Evolutionary conservation across 2,329 filamentous ascomycete genomes (phyloP).

Genomic region (Paramyrothecium sp.): DNA sequence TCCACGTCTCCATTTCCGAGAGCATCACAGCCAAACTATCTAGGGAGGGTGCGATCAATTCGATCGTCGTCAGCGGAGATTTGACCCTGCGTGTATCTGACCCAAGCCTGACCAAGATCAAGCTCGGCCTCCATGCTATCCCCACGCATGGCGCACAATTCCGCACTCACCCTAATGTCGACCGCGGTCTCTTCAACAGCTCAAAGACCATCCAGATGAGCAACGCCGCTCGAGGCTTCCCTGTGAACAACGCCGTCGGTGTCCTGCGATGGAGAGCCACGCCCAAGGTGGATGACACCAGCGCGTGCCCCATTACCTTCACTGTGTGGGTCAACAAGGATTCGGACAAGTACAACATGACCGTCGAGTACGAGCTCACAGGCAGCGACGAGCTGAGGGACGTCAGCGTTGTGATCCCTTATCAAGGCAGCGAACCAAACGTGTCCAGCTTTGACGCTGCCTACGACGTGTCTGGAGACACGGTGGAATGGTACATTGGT

Average conservation of each 20-base stretch:
- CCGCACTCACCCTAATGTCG: slow-evolving; percentile 94
- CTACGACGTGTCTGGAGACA: slow-evolving; percentile 91
- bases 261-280: slow-evolving; percentile 90
- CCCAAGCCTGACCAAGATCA: slow-evolving; percentile 85
- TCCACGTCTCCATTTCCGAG: slow-evolving; percentile 86
- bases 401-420: slow-evolving; percentile 86
- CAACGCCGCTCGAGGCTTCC: slow-evolving; percentile 85
- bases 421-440: slow-evolving; percentile 77
- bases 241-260: slow-evolving; percentile 88
- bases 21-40: slow-evolving; percentile 87
- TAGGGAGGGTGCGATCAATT: slow-evolving; percentile 82
- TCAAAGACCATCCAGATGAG: slow-evolving; percentile 86
- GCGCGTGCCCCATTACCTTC: slow-evolving; percentile 87
- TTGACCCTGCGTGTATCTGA: slow-evolving; percentile 89
- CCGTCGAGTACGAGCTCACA: slow-evolving; percentile 92
- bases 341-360: slow-evolving; percentile 80
- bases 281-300: slow-evolving; percentile 76
- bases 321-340: slow-evolving; percentile 97
- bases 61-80: slow-evolving; percentile 87
- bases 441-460: slow-evolving; percentile 92
- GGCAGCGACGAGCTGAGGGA: slow-evolving; percentile 77
- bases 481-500: slow-evolving; percentile 91
- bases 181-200: slow-evolving; percentile 81
- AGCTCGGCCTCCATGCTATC: slow-evolving; percentile 74
- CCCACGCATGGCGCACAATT: slow-evolving; percentile 85